phyloP scores from a whole-genome alignment of 306 rosid species.

The Prunus padus region DNA sequence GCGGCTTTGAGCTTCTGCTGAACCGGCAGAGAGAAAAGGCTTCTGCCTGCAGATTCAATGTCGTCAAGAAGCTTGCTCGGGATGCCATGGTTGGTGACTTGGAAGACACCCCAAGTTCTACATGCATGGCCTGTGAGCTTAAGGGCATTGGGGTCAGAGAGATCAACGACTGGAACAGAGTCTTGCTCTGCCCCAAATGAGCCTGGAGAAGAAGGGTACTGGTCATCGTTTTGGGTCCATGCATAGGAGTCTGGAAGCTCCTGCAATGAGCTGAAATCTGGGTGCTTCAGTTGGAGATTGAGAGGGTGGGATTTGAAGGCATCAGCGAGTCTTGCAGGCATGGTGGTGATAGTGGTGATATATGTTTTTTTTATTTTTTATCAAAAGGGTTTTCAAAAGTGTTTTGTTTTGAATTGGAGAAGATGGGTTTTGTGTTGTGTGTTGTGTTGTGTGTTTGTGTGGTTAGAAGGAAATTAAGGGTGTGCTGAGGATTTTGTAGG shows the following conservation, averaged over 20 bases:
- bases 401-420: background rate
- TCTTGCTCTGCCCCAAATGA: slow-evolving; percentile 3
- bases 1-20: slow-evolving; percentile 67
- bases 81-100: slow-evolving; percentile 66
- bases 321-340: slow-evolving; percentile 76
- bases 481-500: background rate
- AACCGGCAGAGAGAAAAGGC: slow-evolving; percentile 64
- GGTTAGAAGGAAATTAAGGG: background rate
- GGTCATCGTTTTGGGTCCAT: slow-evolving; percentile 45
- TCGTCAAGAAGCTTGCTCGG: slow-evolving; percentile 42
- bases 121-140: slow-evolving; percentile 64
- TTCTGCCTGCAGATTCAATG: slow-evolving; percentile 36
- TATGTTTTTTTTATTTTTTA: no score
- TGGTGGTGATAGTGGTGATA: slow-evolving; percentile 8
- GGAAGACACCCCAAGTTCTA: slow-evolving; percentile 85
- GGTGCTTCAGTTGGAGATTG: slow-evolving; percentile 50
- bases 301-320: slow-evolving; percentile 61
- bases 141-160: slow-evolving; percentile 57
- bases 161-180: slow-evolving; percentile 61
- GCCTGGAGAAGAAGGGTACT: slow-evolving; percentile 3
- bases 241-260: slow-evolving; percentile 80
- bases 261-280: slow-evolving; percentile 57
- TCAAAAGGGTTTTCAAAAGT: no score
- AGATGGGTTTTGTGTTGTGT: background rate
- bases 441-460: background rate